Conservation (phyloP, 2,329 filamentous ascomycete species). For the Amauroascus niger region DNA sequence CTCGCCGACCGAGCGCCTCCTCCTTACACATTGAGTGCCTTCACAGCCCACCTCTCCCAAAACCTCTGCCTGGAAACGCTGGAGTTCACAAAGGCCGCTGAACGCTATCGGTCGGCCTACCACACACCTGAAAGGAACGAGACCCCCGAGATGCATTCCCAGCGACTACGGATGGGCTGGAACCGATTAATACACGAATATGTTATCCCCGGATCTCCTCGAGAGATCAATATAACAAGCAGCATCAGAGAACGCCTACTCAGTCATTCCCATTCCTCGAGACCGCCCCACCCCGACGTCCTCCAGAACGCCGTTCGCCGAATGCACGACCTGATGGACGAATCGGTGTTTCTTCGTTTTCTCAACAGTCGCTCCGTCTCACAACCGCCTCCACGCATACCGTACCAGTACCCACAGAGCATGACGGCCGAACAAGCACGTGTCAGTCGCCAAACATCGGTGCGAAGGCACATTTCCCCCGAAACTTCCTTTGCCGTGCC, state of each 20-base stretch:
- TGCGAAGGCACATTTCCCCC: constrained; percentile 16
- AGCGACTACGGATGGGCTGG: constrained; percentile 74
- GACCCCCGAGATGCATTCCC: constrained; percentile 43
- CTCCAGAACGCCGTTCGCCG: constrained; percentile 77
- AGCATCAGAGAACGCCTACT: constrained; percentile 75
- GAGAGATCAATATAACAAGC: constrained; percentile 84
- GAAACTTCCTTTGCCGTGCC: constrained; percentile 17
- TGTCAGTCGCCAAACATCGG: constrained; percentile 13
- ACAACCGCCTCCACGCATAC: constrained; percentile 2
- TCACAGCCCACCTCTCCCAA: constrained; percentile 92
- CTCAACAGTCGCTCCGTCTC: constrained; percentile 52
- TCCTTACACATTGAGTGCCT: constrained; percentile 83
- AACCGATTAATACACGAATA: constrained; percentile 80
- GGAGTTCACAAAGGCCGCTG: constrained; percentile 91
- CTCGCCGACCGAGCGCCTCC: constrained; percentile 74
- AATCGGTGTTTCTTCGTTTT: constrained; percentile 87
- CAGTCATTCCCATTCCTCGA: constrained; percentile 46
- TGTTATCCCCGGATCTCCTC: constrained; percentile 71
- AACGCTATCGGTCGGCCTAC: constrained; percentile 66
- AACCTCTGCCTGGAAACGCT: constrained; percentile 95
- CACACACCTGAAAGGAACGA: constrained; percentile 47
- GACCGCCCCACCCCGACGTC: constrained; percentile 62
- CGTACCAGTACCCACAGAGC: background rate
- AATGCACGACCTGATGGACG: constrained; percentile 94
- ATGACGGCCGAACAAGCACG: constrained; percentile 9